Evolutionary conservation across 208 protist genomes (phyloP).

Genomic region (Hexamita inflata): DNA sequence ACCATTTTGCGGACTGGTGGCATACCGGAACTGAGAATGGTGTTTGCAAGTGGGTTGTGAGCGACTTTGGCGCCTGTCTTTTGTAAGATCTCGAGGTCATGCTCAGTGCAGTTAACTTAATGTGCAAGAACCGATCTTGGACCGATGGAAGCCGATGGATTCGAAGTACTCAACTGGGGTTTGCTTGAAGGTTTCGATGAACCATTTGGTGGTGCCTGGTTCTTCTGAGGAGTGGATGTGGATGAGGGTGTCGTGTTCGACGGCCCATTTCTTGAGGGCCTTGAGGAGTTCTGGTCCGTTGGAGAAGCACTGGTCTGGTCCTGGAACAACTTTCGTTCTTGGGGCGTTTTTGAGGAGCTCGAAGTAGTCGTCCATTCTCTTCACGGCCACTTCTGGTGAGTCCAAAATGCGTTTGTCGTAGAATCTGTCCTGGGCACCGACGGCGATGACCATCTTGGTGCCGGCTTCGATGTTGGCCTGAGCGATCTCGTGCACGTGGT

Average conservation of each 20-base stretch:
- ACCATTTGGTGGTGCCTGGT: slow-evolving; percentile 35
- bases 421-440: slow-evolving; percentile 36
- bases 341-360: not conserved
- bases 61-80: slow-evolving; percentile 27
- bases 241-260: slow-evolving; percentile 22
- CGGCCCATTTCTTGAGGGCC: slow-evolving; percentile 30
- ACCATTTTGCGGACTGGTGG: slow-evolving; percentile 25
- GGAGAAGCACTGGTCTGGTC: slow-evolving; percentile 37
- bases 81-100: slow-evolving; percentile 32
- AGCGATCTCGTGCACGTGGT: slow-evolving; percentile 27
- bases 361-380: slow-evolving; percentile 16
- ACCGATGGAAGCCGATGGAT: slow-evolving; percentile 27
- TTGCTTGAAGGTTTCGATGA: too few species aligned
- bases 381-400: slow-evolving; percentile 27
- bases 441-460: slow-evolving; percentile 34
- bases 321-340: not conserved
- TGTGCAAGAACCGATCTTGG: slow-evolving; percentile 30
- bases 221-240: slow-evolving; percentile 41
- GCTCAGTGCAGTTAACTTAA: slow-evolving; percentile 32
- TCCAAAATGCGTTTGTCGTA: slow-evolving; percentile 35
- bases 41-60: slow-evolving; percentile 40
- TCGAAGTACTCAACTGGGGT: slow-evolving; percentile 36
- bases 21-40: slow-evolving; percentile 37
- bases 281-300: slow-evolving; percentile 32
- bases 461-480: slow-evolving; percentile 30